These are phyloP conservation scores for Geosmithia flava DNA, from an alignment of 2,329 filamentous ascomycete species.

Conservation along the genomic window DNA sequence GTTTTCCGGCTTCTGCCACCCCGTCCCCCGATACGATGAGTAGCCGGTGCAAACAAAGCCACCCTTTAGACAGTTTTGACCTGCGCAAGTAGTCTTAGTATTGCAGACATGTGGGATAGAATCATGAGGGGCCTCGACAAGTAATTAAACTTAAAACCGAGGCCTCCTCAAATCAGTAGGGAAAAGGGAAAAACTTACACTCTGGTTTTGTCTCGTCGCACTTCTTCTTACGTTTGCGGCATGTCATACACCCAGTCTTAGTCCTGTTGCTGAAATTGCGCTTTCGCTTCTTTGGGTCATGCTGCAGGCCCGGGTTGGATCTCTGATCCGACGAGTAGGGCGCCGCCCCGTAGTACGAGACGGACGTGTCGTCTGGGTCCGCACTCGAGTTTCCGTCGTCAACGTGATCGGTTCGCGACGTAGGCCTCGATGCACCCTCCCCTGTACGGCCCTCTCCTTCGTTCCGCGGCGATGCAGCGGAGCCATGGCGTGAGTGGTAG, in stretches of 20 bases:
- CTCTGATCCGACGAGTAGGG: conserved; percentile 33
- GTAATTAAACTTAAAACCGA: too few relatives aligned
- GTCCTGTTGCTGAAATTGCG: conserved; percentile 88
- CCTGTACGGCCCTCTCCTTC: conserved; percentile 37
- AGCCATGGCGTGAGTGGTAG: conserved; percentile 33
- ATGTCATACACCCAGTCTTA: conserved; percentile 92
- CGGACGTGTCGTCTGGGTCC: conserved; percentile 36
- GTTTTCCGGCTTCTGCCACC: conserved; percentile 65
- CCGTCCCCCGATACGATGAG: conserved; percentile 59
- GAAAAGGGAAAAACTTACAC: conserved; percentile 49
- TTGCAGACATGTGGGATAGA: too few relatives aligned
- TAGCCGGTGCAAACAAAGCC: conserved; percentile 90
- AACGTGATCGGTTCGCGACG: conserved; percentile 31
- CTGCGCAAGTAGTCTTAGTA: conserved; percentile 24
- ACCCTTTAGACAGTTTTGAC: conserved; percentile 81
- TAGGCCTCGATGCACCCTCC: conserved; percentile 29
- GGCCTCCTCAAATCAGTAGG: not conserved
- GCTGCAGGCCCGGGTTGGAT: conserved; percentile 37
- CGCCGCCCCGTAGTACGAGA: conserved; percentile 23
- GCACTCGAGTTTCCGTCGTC: conserved; percentile 42
- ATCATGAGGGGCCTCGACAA: too few relatives aligned
- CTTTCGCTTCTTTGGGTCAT: conserved; percentile 58
- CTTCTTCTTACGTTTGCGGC: conserved; percentile 89
- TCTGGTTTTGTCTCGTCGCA: conserved; percentile 90
- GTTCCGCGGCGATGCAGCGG: conserved; percentile 28